Evolutionary conservation across 306 rosid species (phyloP), one percentile per base, ranked within the genome.

Genomic region (Cyamopsis tetragonoloba): DNA sequence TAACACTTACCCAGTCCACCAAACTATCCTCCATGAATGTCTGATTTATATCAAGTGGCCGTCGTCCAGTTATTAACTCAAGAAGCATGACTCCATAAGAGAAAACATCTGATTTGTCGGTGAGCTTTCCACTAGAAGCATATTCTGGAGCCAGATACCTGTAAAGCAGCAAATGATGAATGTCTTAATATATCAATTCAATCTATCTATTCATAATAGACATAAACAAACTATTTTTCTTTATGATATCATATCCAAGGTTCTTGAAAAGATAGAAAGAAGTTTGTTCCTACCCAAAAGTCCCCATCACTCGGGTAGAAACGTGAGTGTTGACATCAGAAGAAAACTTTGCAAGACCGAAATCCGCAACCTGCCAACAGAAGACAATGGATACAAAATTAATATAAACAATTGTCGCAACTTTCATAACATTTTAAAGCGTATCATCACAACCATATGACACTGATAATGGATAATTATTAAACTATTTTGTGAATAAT

Each of bases 91-190:
- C 83, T 42, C 99, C 99, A 19, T 69, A 90, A 59, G 99, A 93
- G 87, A 83, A 93, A 63, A 93, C 99, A 73, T 93, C 99, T 26
- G 99, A 93, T 76, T 93, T 93, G 39, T 90, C 99, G 0, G 99
- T 70, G 57, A 93, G 97, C 75, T 93, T 93, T 66, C 99, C 99
- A 71, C 96, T 93, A 30, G 97, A 60, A 43, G 99, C 99, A 62
- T 90, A 93, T 79, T 93, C 99, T 19, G 99, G 99, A 79, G 99
- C 99, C 50, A 93, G 82, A 83, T 93, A 93, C 62, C 99, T 93
- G 77, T 31, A 66, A n/a, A 51, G 64, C 49, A 61, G 68, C 26
- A 28, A 80, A 35, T 62, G 68, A 68, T 18, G 44, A 64, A 61
- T 47, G 72, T 23, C 10, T 32, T 30, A 66, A n/a, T 26, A 7